Base-by-base conservation (phyloP, 2,329 filamentous ascomycete genomes). In the Boeremia lycopersici region DNA sequence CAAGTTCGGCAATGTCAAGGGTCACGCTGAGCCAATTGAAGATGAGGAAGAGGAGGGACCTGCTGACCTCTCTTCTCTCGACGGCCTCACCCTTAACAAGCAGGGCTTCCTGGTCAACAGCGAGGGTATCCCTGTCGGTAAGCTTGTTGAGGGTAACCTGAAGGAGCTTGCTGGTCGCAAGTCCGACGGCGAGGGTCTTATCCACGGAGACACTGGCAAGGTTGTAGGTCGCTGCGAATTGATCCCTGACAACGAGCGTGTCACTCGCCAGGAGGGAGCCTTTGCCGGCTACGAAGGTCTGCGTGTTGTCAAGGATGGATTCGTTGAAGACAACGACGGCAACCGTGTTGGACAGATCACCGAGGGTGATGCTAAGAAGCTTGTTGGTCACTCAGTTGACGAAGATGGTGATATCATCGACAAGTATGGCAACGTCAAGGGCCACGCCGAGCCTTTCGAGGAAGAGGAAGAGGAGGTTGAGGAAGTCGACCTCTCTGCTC, bases 341-440 rank as follows among this genome's bases (percentile, higher is more conserved):
- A 86, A 89, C 59, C 81, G 89, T 23, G 89, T 95, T 42, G 91
- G 91, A 19, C 81, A 87, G 36, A 82, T 93, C 34, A 79, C 83
- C 3, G 84, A 86, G 41, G 91, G 90, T 2, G 89, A 96, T 49
- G 73, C 82, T 31, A 91, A 91, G 81, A 79, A 81, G 46, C 82
- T 96, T 1, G 84, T 87, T 33, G 91, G 91, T 13, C 88, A 90
- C 41, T 68, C 80, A 8, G 90, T 95, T 15, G 91, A 95, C 53
- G 87, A 91, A 58, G 90, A 96, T 60, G 91, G 91, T 33, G 90
- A 95, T 53, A 86, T 96, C 29, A 81, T 89, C 51, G 91, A 95
- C 78, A 87, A 86, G 72, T 92, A 91, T 68, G 86, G 84, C 53
- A 85, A 84, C 56, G 79, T 83, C 61, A 84, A 84, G 73, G 83